Evolutionary conservation across 1,284 basidiomycete genomes (phyloP).

Genomic region (Cutaneotrichosporon sp.): DNA sequence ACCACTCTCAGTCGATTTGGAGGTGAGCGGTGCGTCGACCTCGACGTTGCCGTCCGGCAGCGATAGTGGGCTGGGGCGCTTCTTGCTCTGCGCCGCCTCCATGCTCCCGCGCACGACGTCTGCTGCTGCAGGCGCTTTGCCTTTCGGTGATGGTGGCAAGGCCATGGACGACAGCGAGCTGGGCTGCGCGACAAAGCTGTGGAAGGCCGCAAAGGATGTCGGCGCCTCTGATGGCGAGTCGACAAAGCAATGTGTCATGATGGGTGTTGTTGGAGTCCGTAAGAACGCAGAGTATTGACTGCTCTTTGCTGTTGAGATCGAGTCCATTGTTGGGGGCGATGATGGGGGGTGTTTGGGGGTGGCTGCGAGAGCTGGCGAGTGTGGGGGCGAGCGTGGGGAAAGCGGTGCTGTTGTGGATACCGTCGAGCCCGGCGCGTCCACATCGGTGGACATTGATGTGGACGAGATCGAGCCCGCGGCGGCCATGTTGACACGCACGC

Average conservation of each 20-base stretch:
- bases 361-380: not conserved
- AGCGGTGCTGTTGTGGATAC: not conserved
- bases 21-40: conserved; percentile 10
- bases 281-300: conserved; percentile 6
- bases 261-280: conserved; percentile 7
- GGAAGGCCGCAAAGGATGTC: not conserved
- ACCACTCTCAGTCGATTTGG: conserved; percentile 14
- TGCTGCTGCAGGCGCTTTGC: not conserved
- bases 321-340: not conserved
- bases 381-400: not conserved
- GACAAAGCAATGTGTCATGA: conserved; percentile 14
- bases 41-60: not conserved
- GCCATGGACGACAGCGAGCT: conserved; percentile 4
- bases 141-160: not conserved
- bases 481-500: conserved; percentile 7
- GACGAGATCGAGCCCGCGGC: conserved; percentile 4
- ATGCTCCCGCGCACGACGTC: not conserved
- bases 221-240: conserved; percentile 14
- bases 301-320: not conserved
- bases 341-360: not conserved
- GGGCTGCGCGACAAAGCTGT: not conserved
- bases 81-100: conserved; percentile 4
- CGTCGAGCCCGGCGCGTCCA: not conserved
- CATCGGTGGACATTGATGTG: conserved; percentile 5
- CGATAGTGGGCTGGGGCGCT: conserved; percentile 9